These are phyloP conservation scores for Microbotryum silenes-acaulis DNA, from an alignment of 1,284 basidiomycete species.

Conservation along the genomic window DNA sequence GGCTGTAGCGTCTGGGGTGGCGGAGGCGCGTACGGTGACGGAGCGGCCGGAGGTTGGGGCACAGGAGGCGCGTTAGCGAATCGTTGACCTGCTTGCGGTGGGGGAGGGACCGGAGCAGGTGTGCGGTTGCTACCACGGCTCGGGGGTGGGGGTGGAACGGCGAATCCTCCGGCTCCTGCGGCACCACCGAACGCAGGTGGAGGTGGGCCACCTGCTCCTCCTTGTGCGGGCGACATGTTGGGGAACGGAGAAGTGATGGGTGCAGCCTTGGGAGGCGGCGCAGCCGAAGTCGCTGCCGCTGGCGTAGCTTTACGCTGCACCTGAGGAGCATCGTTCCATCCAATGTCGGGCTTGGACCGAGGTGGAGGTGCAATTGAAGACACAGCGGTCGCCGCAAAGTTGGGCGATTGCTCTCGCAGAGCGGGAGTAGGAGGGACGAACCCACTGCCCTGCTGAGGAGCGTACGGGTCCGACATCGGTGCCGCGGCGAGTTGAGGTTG, in stretches of 20 bases:
- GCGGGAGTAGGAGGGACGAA: slow-evolving; percentile 35
- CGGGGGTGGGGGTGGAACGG: slow-evolving; percentile 36
- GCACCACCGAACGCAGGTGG: slow-evolving; percentile 4
- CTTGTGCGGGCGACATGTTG: slow-evolving; percentile 45
- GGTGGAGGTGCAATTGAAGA: slow-evolving; percentile 40
- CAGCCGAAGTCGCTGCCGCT: slow-evolving; percentile 49
- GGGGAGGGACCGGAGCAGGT: slow-evolving; percentile 34
- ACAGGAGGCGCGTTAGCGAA: slow-evolving; percentile 8
- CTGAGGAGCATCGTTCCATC: slow-evolving; percentile 86
- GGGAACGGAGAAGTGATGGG: slow-evolving; percentile 87
- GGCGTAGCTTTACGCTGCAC: slow-evolving; percentile 46
- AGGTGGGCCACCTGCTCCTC: slow-evolving; percentile 27
- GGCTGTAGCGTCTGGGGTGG: slow-evolving; percentile 9
- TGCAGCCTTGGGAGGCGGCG: slow-evolving; percentile 49
- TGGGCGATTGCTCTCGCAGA: slow-evolving; percentile 40
- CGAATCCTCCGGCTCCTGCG: slow-evolving; percentile 33
- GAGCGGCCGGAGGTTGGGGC: slow-evolving; percentile 33
- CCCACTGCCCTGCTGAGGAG: slow-evolving; percentile 14
- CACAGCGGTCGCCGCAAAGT: slow-evolving; percentile 40
- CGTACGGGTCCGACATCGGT: slow-evolving; percentile 29
- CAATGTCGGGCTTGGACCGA: slow-evolving; percentile 50
- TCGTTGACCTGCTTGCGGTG: slow-evolving; percentile 36
- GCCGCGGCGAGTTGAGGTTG: slow-evolving; percentile 8
- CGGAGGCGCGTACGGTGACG: slow-evolving; percentile 31
- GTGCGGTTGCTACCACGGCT: slow-evolving; percentile 33